These are phyloP conservation scores for Hydrangea macrophylla DNA, from an alignment of 148 eudicot species.

Conservation along the genomic window DNA sequence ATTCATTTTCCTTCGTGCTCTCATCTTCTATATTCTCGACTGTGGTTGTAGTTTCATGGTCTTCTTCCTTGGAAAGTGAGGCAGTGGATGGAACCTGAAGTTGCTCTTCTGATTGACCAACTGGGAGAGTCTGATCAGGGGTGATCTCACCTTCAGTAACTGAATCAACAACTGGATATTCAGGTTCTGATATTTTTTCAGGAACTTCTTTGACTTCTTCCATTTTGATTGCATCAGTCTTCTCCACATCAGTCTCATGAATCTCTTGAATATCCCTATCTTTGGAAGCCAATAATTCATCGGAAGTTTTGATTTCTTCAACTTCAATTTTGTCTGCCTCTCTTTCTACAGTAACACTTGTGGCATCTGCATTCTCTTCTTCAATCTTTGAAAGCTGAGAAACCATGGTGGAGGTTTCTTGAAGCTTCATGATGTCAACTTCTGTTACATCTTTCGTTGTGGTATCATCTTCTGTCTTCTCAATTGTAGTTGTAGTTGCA, in stretches of 20 bases:
- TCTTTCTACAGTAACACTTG: not conserved
- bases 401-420: not conserved
- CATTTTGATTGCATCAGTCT: no score
- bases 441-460: not conserved
- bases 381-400: not conserved
- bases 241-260: not conserved
- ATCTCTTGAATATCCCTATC: not conserved
- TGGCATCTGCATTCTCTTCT: not conserved
- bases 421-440: not conserved
- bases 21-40: slow-evolving; percentile 6
- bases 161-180: not conserved
- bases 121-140: not conserved
- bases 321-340: not conserved
- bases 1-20: not conserved
- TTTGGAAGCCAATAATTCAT: not conserved
- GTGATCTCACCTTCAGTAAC: not conserved
- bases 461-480: not conserved
- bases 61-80: slow-evolving; percentile 8
- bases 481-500: not conserved
- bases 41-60: slow-evolving; percentile 3
- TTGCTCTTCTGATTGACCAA: not conserved
- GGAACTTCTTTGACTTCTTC: not conserved
- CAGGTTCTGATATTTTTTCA: not conserved
- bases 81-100: not conserved
- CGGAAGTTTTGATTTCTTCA: slow-evolving; percentile 6